A percentile compares a stretch with the other conserved stretches of the same genome.
Conservation (phyloP, 495 filamentous ascomycete genomes). For the Neurospora sp. region DNA sequence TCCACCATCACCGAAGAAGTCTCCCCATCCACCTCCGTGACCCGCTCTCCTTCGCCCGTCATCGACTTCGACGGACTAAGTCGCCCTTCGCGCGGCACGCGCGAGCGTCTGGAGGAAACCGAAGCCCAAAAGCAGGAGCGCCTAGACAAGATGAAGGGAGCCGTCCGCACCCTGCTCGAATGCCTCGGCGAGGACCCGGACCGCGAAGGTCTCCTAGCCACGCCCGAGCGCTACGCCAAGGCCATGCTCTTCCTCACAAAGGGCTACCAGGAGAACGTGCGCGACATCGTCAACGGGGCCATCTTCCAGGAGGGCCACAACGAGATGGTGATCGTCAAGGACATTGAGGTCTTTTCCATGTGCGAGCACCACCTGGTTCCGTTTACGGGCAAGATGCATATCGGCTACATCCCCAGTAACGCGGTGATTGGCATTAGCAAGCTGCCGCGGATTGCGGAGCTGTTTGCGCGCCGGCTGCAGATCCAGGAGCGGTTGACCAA, state of each 20-base stretch:
- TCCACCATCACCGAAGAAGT: background rate
- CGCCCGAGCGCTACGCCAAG: slow-evolving; percentile 85
- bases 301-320: slow-evolving; percentile 97
- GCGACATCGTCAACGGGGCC: slow-evolving; percentile 85
- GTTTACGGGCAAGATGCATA: slow-evolving; percentile 98
- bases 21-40: slow-evolving; percentile 11
- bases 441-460: slow-evolving; percentile 87
- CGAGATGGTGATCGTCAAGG: slow-evolving; percentile 93
- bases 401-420: slow-evolving; percentile 85
- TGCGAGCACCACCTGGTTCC: slow-evolving; percentile 98
- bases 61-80: slow-evolving; percentile 70
- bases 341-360: slow-evolving; percentile 90
- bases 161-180: slow-evolving; percentile 84
- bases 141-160: slow-evolving; percentile 69
- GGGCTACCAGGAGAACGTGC: slow-evolving; percentile 92
- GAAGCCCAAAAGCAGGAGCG: slow-evolving; percentile 60
- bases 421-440: slow-evolving; percentile 92
- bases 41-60: slow-evolving; percentile 47
- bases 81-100: slow-evolving; percentile 66
- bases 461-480: slow-evolving; percentile 89
- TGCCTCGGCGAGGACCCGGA: slow-evolving; percentile 94
- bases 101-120: slow-evolving; percentile 68
- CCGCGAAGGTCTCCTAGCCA: slow-evolving; percentile 77
- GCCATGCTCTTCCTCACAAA: slow-evolving; percentile 99
- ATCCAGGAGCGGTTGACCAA: slow-evolving; percentile 94